Evolutionary conservation across 257 asterid genomes (phyloP).

Genomic region (Mitragyna speciosa): DNA sequence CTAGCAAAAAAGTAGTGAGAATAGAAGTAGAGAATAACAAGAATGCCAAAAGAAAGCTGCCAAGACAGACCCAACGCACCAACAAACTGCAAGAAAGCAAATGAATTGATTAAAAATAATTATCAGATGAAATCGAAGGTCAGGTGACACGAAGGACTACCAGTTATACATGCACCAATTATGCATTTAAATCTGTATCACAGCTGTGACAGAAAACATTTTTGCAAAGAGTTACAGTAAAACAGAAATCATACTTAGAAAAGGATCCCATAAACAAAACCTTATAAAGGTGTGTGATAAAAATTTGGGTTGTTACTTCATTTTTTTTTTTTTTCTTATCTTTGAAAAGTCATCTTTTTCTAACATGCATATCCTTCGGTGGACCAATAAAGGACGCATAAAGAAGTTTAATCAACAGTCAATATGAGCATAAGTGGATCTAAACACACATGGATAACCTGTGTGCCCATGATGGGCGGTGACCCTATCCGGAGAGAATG

Average conservation of each 20-base stretch:
- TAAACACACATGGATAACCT: background rate
- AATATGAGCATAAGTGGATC: background rate
- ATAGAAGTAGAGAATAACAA: slow-evolving; percentile 89
- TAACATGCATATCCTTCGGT: background rate
- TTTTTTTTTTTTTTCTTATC: no score
- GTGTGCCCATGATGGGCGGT: background rate
- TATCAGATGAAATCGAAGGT: background rate
- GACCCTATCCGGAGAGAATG: background rate
- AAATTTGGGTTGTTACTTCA: background rate
- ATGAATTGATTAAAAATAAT: background rate
- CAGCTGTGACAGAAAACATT: background rate
- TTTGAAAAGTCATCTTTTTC: background rate
- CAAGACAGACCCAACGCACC: slow-evolving; percentile 95
- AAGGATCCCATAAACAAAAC: background rate
- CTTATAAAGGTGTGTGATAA: background rate
- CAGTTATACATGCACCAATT: background rate
- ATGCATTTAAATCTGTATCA: background rate
- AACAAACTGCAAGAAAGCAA: slow-evolving; percentile 56
- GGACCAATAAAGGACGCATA: background rate
- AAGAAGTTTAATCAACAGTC: background rate
- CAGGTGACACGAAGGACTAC: background rate
- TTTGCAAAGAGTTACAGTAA: no score
- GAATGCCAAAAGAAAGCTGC: slow-evolving; percentile 94
- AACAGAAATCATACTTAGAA: background rate
- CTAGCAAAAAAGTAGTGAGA: slow-evolving; percentile 98